Base-by-base conservation (phyloP, 805 yeast genomes). In the Cyberlindnera maritima region DNA sequence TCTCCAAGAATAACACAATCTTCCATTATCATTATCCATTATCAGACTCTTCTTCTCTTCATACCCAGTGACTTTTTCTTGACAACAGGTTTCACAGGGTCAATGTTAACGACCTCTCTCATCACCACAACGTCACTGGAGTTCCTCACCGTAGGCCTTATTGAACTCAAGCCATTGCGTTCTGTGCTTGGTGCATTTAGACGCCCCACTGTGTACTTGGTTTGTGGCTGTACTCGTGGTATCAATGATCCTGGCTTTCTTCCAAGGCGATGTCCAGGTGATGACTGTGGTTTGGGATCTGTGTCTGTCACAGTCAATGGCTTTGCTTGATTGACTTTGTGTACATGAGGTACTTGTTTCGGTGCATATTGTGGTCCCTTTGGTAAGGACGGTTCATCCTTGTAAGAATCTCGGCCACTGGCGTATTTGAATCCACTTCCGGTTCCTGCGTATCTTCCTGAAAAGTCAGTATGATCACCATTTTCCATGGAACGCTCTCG, bases 401-500 rank as follows among this genome's bases (percentile, higher is more conserved):
- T 4, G 19, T 8, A 4, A 23, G 19, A n/a, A 9, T 15, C 31
- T 11, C 19, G 15, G 6, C 39, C 39, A 36, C 39, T 36, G 19
- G 31, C 28, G 19, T 15, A 36, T 31, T 36, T 17, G 13, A 23
- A 7, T 14, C 39, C 39, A 6, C 9, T 21, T 21, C 8, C 25
- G 25, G 25, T 21, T 36, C 10, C 19, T 23, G 18, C 4, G 26
- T 12, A 6, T 25, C n/a, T 13, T 18, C 20, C 33, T 17, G 33
- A 8, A 26, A 8, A 39, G 15, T 19, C 31, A n/a, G 19, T 25
- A 21, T 25, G 7, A 18, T 14, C 33, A n/a, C 36, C 36, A 20
- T 6, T n/a, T 19, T 34, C 31, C 21, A 68, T 35, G 64, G 64
- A 17, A 6, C 44, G 37, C 15, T 33, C 32, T 4, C 33, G 12